These are phyloP conservation scores for Trypanosoma theileri DNA, from an alignment of 208 protist species.

Conservation along the genomic window DNA sequence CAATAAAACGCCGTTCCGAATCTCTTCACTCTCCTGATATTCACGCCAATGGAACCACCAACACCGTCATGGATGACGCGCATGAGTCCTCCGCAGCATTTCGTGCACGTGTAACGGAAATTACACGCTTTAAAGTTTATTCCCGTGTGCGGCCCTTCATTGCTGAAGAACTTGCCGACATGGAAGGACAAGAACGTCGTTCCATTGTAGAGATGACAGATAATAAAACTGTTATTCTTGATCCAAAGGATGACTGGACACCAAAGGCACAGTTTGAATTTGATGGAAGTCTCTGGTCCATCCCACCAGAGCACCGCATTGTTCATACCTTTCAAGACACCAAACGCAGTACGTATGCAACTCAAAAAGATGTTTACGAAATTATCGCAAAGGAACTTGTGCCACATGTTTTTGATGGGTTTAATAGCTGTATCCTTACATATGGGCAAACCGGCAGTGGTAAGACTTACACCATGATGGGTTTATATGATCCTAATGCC, in stretches of 20 bases:
- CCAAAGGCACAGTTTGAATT: slow-evolving; percentile 92
- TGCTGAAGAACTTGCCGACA: slow-evolving; percentile 82
- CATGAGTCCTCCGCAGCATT: slow-evolving; percentile 72
- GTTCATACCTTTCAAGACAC: slow-evolving; percentile 87
- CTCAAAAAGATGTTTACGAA: slow-evolving; percentile 90
- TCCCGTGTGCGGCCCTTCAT: slow-evolving; percentile 89
- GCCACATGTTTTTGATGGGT: slow-evolving; percentile 91
- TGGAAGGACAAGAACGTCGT: slow-evolving; percentile 79
- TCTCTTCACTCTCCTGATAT: slow-evolving; percentile 4
- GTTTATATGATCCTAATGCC: slow-evolving; percentile 71
- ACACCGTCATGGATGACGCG: slow-evolving; percentile 46
- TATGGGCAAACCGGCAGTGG: slow-evolving; percentile 94
- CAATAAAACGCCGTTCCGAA: slow-evolving; percentile 4
- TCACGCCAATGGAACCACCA: slow-evolving; percentile 26
- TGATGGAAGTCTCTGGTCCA: slow-evolving; percentile 89
- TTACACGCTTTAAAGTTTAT: slow-evolving; percentile 86
- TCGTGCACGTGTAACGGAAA: slow-evolving; percentile 77
- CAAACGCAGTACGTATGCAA: slow-evolving; percentile 63
- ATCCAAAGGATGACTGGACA: slow-evolving; percentile 79
- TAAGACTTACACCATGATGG: slow-evolving; percentile 94
- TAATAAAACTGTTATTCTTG: slow-evolving; percentile 86
- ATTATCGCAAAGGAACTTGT: slow-evolving; percentile 90
- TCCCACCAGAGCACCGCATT: slow-evolving; percentile 78
- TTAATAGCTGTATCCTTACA: slow-evolving; percentile 91
- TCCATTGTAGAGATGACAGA: slow-evolving; percentile 89